phyloP scores from a whole-genome alignment of 2,329 filamentous ascomycete species.

The Calonectria ilicicola region DNA sequence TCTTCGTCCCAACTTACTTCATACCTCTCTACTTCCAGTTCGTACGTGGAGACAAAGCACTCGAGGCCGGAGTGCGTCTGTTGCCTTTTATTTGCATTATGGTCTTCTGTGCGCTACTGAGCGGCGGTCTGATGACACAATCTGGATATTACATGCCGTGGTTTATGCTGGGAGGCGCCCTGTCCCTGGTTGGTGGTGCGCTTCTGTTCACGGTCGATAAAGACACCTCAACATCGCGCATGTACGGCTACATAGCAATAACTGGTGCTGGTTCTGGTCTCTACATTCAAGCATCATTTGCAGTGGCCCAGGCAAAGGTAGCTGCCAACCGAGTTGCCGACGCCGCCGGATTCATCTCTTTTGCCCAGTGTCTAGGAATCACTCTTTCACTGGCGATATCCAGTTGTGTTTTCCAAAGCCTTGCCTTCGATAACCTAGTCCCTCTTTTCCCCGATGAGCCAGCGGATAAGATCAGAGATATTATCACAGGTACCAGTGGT shows the following conservation, averaged over 20 bases:
- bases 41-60: background rate
- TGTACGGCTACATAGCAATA: constrained; percentile 48
- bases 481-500: background rate
- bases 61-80: background rate
- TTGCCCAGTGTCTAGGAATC: constrained; percentile 44
- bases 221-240: constrained; percentile 34
- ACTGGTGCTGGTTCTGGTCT: constrained; percentile 47
- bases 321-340: constrained; percentile 38
- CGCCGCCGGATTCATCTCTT: constrained; percentile 45
- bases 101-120: constrained; percentile 49
- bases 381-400: constrained; percentile 5
- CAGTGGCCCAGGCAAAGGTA: constrained; percentile 41
- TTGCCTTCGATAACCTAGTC: constrained; percentile 1
- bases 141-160: constrained; percentile 52
- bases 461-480: background rate
- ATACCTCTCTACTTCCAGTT: background rate
- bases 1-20: background rate
- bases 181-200: constrained; percentile 42
- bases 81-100: constrained; percentile 41
- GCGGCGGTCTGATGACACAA: constrained; percentile 52
- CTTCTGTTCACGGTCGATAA: constrained; percentile 39
- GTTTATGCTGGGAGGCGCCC: constrained; percentile 43
- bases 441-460: background rate
- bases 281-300: constrained; percentile 44
- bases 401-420: constrained; percentile 18